phyloP scores from a whole-genome alignment of 768 basidiomycete species.

The Pulveroboletus sp. region DNA sequence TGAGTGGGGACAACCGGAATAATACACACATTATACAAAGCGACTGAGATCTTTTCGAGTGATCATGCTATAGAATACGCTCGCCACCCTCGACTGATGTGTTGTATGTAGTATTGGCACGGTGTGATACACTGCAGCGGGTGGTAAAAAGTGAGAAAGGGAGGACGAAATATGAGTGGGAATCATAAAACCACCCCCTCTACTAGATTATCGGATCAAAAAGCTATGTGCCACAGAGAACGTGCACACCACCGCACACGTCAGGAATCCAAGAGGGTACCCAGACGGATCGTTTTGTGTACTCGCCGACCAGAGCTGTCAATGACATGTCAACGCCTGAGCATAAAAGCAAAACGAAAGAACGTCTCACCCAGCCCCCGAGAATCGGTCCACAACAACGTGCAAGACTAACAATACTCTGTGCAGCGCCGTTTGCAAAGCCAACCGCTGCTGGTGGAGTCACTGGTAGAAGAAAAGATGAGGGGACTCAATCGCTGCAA shows the following conservation, averaged over 20 bases:
- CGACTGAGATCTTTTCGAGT: neutral
- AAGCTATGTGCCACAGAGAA: slow-evolving; percentile 67
- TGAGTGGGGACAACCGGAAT: neutral
- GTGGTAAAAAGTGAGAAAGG: neutral
- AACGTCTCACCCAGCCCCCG: slow-evolving; percentile 62
- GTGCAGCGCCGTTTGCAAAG: slow-evolving; percentile 92
- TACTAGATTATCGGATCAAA: slow-evolving; percentile 66
- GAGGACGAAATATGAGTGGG: neutral
- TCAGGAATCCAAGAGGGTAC: slow-evolving; percentile 70
- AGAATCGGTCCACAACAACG: slow-evolving; percentile 86
- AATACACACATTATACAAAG: slow-evolving; percentile 1
- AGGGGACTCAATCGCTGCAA: neutral
- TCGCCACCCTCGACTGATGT: neutral
- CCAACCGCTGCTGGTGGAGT: slow-evolving; percentile 86
- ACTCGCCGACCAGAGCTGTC: slow-evolving; percentile 69
- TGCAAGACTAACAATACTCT: slow-evolving; percentile 91
- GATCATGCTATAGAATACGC: neutral
- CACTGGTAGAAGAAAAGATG: slow-evolving; percentile 44
- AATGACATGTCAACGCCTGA: slow-evolving; percentile 1
- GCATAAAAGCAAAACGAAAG: neutral
- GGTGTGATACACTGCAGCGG: neutral
- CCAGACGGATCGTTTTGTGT: slow-evolving; percentile 64
- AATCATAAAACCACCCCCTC: slow-evolving; percentile 2
- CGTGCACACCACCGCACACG: slow-evolving; percentile 56
- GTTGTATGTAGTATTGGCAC: neutral